Base-by-base conservation (phyloP, 345 rosid genomes). In the Gossypium raimondii region DNA sequence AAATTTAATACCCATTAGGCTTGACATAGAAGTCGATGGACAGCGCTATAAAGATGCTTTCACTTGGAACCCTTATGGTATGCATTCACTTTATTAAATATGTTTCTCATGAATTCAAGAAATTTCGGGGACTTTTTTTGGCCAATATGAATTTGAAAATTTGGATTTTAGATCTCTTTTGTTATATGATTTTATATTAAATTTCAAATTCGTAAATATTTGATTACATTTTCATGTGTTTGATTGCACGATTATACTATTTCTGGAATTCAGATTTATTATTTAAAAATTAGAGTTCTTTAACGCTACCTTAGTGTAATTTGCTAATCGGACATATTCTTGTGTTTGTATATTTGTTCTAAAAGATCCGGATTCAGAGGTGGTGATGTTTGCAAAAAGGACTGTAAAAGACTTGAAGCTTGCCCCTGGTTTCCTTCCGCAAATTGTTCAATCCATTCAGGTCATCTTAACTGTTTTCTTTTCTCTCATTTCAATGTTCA, bases 51-150 rank as follows among this genome's bases (percentile, higher is more conserved):
- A 89, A 79, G 98, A 94, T 64, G 89, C 98, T 76, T 92, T 94
- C 83, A 92, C 98, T 71, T 94, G 98, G 98, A 94, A 91, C 78
- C 97, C 98, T 84, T 82, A 87, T 74, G 98, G 98, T 94, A 76
- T 63, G 29, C 34, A 65, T 20, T 25, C 12, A 48, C 72, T 13
- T 67, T 48, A 47, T 29, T 29, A 34, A 9, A 38, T 48, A 14
- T 48, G 6, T 67, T 48, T 67, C 29, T 66, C 5, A 48, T 48
- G 57, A 14, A 24, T 24, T 25, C 18, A 48, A 67, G 43, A 67
- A 66, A 47, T 14, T 67, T 45, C 1, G 3, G 7, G 71, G 55
- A 67, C 45, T 7, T 13, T 44, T 7, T 67, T 11, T 17, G 58
- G 2, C 12, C 12, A 45, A 10, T 45, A 8, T 53, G 22, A 7